Conservation (phyloP, 257 asterid species). For the Craterostigma plantagineum region DNA sequence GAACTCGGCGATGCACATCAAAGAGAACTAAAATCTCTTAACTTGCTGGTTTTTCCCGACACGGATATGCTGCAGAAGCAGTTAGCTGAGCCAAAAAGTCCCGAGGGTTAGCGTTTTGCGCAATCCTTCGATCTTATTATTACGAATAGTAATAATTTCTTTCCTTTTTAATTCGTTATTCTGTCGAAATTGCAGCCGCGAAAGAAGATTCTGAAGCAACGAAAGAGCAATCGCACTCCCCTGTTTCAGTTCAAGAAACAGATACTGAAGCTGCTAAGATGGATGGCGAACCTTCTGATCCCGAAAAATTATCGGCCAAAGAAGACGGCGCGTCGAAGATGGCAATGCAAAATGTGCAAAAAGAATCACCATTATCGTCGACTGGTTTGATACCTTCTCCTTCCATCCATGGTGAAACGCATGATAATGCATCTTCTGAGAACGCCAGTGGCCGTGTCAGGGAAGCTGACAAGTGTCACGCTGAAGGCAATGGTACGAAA, state of each 20-base stretch:
- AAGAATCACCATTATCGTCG: too few relatives aligned
- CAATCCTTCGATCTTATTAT: conserved; percentile 4
- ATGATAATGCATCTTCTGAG: too few relatives aligned
- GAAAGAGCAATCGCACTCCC: conserved; percentile 14
- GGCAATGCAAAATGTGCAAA: too few relatives aligned
- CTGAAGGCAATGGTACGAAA: too few relatives aligned
- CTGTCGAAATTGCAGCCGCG: conserved; percentile 13
- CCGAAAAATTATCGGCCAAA: too few relatives aligned
- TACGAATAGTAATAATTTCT: conserved; percentile 7
- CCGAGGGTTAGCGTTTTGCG: conserved; percentile 34
- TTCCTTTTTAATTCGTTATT: conserved; percentile 7
- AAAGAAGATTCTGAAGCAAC: conserved; percentile 13
- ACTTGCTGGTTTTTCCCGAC: conserved; percentile 92
- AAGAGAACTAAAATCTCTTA: conserved; percentile 50
- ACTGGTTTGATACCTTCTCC: too few relatives aligned
- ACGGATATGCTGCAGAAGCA: conserved; percentile 86
- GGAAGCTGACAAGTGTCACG: too few relatives aligned
- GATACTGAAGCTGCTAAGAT: conserved; percentile 7
- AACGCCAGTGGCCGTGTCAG: too few relatives aligned
- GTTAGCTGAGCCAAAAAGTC: conserved; percentile 26
- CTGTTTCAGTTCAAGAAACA: conserved; percentile 17
- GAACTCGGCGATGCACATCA: conserved; percentile 34
- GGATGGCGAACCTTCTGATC: too few relatives aligned
- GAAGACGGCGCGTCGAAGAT: too few relatives aligned
- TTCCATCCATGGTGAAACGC: too few relatives aligned